These are phyloP conservation scores for Westerdykella aurantiaca DNA, from an alignment of 2,329 filamentous ascomycete species.

Conservation along the genomic window DNA sequence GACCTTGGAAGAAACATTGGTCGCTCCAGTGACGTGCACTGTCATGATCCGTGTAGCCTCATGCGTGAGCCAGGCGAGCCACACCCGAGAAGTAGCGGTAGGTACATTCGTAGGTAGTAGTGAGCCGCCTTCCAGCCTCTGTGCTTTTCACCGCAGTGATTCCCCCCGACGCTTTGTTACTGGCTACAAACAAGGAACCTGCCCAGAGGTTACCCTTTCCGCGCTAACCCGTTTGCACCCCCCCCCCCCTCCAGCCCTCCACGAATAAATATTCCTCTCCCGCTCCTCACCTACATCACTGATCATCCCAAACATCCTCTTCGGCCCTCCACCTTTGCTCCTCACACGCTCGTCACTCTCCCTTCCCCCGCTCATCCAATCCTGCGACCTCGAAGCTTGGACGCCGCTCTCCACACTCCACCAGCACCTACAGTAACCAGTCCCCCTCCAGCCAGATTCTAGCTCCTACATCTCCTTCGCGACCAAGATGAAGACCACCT, in stretches of 20 bases:
- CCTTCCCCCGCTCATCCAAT: constrained; percentile 7
- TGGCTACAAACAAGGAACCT: neutral
- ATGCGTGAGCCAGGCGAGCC: too few species aligned
- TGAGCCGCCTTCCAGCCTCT: too few species aligned
- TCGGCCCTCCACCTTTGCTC: constrained; percentile 1
- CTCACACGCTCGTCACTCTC: constrained; percentile 9
- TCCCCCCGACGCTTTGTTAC: too few species aligned
- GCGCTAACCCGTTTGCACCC: neutral
- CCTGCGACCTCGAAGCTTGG: constrained; percentile 9
- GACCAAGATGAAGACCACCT: constrained; percentile 35
- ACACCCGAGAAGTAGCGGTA: too few species aligned
- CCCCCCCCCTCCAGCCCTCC: too few species aligned
- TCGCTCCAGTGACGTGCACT: too few species aligned
- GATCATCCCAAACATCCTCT: constrained; percentile 6
- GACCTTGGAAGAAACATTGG: too few species aligned
- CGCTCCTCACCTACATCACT: constrained; percentile 1
- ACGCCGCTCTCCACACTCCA: constrained; percentile 3
- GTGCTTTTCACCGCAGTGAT: too few species aligned
- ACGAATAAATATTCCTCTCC: constrained; percentile 1
- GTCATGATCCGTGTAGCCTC: too few species aligned
- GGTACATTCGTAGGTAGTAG: too few species aligned
- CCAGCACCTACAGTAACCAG: neutral
- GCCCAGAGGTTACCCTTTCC: neutral
- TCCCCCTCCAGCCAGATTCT: constrained; percentile 12
- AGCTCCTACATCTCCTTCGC: constrained; percentile 9